Evolutionary conservation across 2,329 filamentous ascomycete genomes (phyloP), one percentile per base, ranked within the genome.

Genomic region (Bisporella sp.): DNA sequence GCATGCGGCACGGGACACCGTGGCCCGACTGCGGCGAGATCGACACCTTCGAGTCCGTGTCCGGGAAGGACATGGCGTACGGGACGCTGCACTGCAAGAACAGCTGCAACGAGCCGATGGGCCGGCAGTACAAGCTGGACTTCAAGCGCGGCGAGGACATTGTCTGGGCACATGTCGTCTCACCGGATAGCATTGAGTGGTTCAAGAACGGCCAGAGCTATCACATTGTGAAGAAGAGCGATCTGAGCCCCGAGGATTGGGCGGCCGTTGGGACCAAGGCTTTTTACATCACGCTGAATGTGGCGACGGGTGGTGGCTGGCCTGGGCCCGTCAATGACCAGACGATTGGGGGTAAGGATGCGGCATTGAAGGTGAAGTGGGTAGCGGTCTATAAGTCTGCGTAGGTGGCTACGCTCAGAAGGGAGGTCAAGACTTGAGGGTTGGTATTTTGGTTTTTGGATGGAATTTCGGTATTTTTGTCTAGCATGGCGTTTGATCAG

Each of bases 231-330:
- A 31, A 50, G 3, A 56, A 56, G 0, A 9, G 9, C n/a, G 35
- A 39, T n/a, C 35, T 39, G 8, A n/a, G 9, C 35, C 35, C 35
- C 9, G 35, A 39, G 8, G 35, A 39, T n/a, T 39, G 35, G 35
- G 8, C 35, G 35, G 35, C 35, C n/a, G 8, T 39, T 9, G 35
- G 9, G 9, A 39, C 35, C 8, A n/a, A 39, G 35, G 35, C 35
- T 3, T 9, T 39, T 9, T 39, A 39, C n/a, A 39, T 39, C 9
- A 39, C 35, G 35, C 3, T 39, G 9, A 69, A 72, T 50, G 63
- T 71, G 13, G 69, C 69, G 29, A 63, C 71, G 4, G 69, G 69
- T 12, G 69, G 69, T 1, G 51, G 60, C 13, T 68, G 62, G 28
- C 55, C 58, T 4, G 59, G 52, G 21, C 69, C 67, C 8, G 69